A percentile compares a stretch with the other conserved stretches of the same genome.
Conservation (phyloP, 108 stramenopile species). For the Cyclotella sp. region DNA sequence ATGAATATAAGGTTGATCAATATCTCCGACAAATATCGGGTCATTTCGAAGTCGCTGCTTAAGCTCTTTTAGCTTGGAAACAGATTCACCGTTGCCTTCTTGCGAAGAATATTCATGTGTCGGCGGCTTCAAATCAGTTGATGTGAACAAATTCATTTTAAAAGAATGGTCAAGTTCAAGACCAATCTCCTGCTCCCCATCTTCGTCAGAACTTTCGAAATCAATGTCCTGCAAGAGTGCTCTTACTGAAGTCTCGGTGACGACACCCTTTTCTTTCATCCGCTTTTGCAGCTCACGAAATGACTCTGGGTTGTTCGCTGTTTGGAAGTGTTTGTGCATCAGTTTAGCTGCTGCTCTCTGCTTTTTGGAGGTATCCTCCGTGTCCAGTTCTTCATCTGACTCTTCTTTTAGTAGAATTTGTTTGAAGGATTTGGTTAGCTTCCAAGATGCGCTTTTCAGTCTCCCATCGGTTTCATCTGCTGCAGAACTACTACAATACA, state of each 20-base stretch:
- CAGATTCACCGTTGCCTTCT: neutral
- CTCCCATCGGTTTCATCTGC: too few relatives aligned
- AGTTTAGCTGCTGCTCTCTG: conserved; percentile 14
- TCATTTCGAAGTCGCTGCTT: conserved; percentile 18
- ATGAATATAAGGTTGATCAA: conserved; percentile 17
- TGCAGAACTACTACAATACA: neutral
- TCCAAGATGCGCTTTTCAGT: too few relatives aligned
- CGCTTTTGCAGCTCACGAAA: conserved; percentile 42
- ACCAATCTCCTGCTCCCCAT: conserved; percentile 10
- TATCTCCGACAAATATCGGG: conserved; percentile 28
- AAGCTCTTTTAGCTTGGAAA: neutral
- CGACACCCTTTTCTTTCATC: conserved; percentile 39
- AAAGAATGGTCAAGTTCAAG: neutral
- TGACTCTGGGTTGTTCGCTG: conserved; percentile 12
- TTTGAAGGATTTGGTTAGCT: neutral
- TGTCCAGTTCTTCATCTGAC: neutral
- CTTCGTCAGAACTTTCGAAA: conserved; percentile 1
- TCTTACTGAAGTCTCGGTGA: conserved; percentile 33
- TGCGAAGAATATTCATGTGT: neutral
- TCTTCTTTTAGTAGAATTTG: neutral
- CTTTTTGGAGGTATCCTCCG: neutral
- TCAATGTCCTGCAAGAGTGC: conserved; percentile 26
- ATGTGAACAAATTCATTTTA: neutral
- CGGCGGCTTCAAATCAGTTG: neutral
- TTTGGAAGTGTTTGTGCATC: conserved; percentile 12